phyloP scores from a whole-genome alignment of 768 basidiomycete species.

The Russula ochroleuca region DNA sequence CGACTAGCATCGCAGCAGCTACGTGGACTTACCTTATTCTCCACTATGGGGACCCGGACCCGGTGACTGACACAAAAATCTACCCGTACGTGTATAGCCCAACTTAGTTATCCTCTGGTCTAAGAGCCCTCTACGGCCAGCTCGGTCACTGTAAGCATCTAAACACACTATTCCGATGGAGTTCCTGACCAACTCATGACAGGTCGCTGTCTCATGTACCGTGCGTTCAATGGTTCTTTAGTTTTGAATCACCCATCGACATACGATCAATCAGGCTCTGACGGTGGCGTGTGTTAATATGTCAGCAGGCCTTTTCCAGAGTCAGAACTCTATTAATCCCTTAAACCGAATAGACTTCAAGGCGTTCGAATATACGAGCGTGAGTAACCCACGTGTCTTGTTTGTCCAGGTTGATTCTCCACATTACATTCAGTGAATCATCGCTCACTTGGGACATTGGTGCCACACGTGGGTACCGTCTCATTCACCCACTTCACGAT shows the following conservation, averaged over 20 bases:
- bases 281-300: slow-evolving; percentile 9
- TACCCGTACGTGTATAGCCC: neutral
- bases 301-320: neutral
- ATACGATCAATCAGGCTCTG: neutral
- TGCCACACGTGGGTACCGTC: neutral
- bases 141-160: neutral
- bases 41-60: neutral
- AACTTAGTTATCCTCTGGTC: neutral
- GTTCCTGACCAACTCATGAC: neutral
- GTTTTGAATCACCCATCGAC: neutral
- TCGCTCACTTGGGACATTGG: slow-evolving; percentile 3
- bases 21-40: slow-evolving; percentile 1
- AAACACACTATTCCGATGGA: neutral
- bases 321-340: neutral
- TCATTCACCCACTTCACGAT: neutral
- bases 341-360: neutral
- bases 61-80: neutral
- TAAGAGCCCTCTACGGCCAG: neutral
- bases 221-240: neutral
- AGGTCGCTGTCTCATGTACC: neutral
- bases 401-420: neutral
- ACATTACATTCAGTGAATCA: neutral
- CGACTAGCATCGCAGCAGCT: neutral
- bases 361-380: slow-evolving; percentile 9
- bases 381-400: neutral